Conservation (phyloP, 257 asterid genomes). For the Penstemon davidsonii region DNA sequence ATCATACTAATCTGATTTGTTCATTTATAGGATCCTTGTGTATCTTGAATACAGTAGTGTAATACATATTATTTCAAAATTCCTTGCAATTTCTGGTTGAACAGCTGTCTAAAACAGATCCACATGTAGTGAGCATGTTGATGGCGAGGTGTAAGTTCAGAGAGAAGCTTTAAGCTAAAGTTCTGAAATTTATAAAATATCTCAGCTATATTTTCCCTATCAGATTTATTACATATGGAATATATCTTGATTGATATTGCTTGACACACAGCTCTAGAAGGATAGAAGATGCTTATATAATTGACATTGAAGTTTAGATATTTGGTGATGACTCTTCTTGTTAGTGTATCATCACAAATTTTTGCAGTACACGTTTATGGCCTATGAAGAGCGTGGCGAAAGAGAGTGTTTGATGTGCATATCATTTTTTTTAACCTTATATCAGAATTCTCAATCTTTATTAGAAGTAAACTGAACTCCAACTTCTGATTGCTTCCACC, state of each 20-base stretch:
- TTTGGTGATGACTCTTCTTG: neutral
- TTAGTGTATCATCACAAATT: neutral
- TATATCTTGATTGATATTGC: neutral
- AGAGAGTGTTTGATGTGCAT: neutral
- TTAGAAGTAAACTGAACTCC: neutral
- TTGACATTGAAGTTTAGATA: neutral
- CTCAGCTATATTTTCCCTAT: neutral
- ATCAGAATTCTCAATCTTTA: neutral
- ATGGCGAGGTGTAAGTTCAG: neutral
- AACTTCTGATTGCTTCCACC: slow-evolving; percentile 20
- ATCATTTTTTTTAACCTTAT: neutral
- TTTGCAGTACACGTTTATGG: neutral
- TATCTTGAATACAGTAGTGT: neutral
- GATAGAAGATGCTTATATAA: neutral
- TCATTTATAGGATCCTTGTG: neutral
- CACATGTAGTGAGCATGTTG: neutral
- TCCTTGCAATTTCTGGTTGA: neutral
- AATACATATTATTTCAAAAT: neutral
- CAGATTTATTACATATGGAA: neutral
- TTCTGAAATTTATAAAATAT: neutral
- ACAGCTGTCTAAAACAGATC: neutral
- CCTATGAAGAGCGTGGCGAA: slow-evolving; percentile 5
- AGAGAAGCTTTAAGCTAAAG: neutral
- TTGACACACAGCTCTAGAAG: neutral
- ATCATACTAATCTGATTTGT: neutral